A percentile compares a stretch with the other conserved stretches of the same genome.
These are phyloP conservation scores for Aspergillus quadrilineatus DNA, from an alignment of 2,329 filamentous ascomycete genomes.

Conservation along the genomic window DNA sequence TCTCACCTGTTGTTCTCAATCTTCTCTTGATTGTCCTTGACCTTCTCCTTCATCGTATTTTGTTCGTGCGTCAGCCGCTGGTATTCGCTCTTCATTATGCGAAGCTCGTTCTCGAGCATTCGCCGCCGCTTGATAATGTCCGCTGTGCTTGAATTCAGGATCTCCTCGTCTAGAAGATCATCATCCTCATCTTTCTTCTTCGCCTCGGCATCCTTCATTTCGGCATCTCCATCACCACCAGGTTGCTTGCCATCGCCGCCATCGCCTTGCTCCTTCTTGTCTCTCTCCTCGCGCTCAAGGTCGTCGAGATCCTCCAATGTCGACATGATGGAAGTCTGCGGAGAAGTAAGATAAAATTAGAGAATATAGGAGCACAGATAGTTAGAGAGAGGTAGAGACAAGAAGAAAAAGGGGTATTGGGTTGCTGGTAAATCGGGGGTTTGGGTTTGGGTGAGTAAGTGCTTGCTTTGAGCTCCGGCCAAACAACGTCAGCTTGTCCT, in stretches of 20 bases:
- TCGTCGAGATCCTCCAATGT: conserved; percentile 91
- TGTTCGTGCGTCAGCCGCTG: conserved; percentile 95
- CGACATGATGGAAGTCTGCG: conserved; percentile 60
- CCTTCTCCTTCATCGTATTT: conserved; percentile 94
- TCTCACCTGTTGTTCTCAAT: conserved; percentile 94
- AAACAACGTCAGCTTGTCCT: conserved; percentile 37
- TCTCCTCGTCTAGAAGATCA: conserved; percentile 86
- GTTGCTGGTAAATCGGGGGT: background rate
- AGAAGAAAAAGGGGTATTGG: conserved; percentile 12
- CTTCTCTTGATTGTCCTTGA: conserved; percentile 98
- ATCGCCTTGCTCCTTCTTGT: conserved; percentile 62
- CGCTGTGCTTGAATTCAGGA: conserved; percentile 86
- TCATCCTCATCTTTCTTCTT: conserved; percentile 67
- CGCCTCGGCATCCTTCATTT: conserved; percentile 87
- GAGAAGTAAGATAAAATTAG: background rate
- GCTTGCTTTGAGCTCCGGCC: conserved; percentile 31
- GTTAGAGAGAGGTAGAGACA: background rate
- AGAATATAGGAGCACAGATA: background rate
- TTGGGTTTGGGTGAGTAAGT: conserved; percentile 2
- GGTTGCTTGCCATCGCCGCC: conserved; percentile 57
- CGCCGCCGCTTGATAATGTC: conserved; percentile 90
- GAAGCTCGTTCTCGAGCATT: conserved; percentile 92
- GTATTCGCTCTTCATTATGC: conserved; percentile 98
- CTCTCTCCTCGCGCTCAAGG: conserved; percentile 75
- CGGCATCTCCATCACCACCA: conserved; percentile 69